Evolutionary conservation across 2,329 filamentous ascomycete genomes (phyloP).

Genomic region (Sphaerulina vaccinii): DNA sequence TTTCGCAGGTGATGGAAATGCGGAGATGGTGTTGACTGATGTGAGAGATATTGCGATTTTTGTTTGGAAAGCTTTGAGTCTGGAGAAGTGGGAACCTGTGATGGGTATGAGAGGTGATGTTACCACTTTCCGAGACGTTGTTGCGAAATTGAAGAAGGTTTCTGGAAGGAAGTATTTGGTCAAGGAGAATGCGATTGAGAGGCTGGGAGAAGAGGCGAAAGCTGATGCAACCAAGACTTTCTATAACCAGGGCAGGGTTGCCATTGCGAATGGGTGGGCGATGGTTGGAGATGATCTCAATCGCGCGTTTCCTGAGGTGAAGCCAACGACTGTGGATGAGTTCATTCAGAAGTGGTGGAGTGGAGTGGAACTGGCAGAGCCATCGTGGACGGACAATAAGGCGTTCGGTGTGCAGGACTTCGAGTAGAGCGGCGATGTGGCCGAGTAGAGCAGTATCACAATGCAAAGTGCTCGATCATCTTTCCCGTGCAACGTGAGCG

Average conservation of each 20-base stretch:
- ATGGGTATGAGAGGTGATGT: constrained; percentile 39
- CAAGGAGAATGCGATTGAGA: constrained; percentile 27
- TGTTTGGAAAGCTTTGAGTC: constrained; percentile 44
- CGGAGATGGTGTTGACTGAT: constrained; percentile 49
- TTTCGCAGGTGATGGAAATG: constrained; percentile 52
- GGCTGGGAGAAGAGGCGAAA: constrained; percentile 22
- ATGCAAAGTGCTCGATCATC: too few species aligned
- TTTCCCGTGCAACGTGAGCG: too few species aligned
- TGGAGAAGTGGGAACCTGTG: constrained; percentile 46
- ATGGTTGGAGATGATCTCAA: constrained; percentile 33
- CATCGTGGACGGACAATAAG: constrained; percentile 27
- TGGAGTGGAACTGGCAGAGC: constrained; percentile 27
- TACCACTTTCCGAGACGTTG: constrained; percentile 29
- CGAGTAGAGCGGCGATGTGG: constrained; percentile 7
- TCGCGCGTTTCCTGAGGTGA: constrained; percentile 29
- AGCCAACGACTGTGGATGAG: constrained; percentile 26
- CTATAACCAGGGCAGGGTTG: constrained; percentile 34
- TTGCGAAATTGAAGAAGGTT: constrained; percentile 30
- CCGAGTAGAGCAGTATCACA: too few species aligned
- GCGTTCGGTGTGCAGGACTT: constrained; percentile 19
- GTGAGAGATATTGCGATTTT: constrained; percentile 51
- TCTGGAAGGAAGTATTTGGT: constrained; percentile 32
- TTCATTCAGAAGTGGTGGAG: constrained; percentile 36
- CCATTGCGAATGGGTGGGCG: constrained; percentile 25
- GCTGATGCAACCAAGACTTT: constrained; percentile 28